Evolutionary conservation across 495 filamentous ascomycete genomes (phyloP), one percentile per base, ranked within the genome.

Genomic region (Penicillium arizonense): DNA sequence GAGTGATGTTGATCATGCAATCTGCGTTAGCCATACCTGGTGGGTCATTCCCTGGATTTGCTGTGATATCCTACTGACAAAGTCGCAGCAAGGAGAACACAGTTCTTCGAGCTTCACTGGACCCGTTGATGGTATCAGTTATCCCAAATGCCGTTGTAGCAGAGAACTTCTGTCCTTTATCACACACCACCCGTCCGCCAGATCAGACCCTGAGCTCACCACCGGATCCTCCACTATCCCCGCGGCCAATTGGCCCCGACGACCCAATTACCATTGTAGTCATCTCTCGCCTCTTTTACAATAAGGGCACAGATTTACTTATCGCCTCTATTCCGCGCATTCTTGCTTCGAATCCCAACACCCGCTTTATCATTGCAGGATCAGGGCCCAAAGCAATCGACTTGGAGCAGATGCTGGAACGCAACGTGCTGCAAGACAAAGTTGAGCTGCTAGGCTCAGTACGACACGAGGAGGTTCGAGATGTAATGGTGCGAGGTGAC

Each of bases 21-120:
- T 98, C 47, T 97, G 94, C 57, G 94, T 98, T 58, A 95, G 89
- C 62, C 91, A 98, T 77, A 98, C 94, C 48, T 97, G 93, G 92
- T 94, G 77, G 44, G 37, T 41, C 24, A 41, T 32, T 2, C 26
- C 47, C 2, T 35, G 20, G 0, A 10, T 14, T 9, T 41, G 1
- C 21, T 12, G 6, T 12, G 18, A 36, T 13, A 10, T 18, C 12
- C 16, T 12, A 59, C 58, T 51, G 20, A 52, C 18, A 6, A 6
- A 4, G 7, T 40, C 28, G 50, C 44, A 96, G 93, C 75, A 97
- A 98, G 71, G 94, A 98, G 63, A 98, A 98, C 66, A 98, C 94
- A 1, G 94, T 97, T 28, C 84, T 98, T 14, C 82, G 94, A 59
- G 94, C 94, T 36, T 95, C 92, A 0, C 81, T 98, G 11, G 95